These are phyloP conservation scores for Apiotrichum veenhuisii DNA, from an alignment of 1,284 basidiomycete species.

Conservation along the genomic window DNA sequence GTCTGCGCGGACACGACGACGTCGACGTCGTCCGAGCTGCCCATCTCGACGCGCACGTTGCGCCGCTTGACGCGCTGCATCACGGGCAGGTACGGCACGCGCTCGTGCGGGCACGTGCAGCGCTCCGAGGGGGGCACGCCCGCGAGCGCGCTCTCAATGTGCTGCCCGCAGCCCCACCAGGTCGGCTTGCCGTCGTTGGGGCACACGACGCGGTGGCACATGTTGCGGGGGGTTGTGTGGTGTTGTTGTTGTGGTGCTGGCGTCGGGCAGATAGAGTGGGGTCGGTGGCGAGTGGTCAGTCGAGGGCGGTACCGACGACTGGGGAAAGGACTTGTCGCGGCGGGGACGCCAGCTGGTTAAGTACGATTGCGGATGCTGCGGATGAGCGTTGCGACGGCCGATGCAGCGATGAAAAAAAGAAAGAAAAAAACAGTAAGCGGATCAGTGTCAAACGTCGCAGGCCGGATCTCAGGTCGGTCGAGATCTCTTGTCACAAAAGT, in stretches of 20 bases:
- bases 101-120: conserved; percentile 44
- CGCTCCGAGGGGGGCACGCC: conserved; percentile 34
- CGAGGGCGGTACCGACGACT: no score
- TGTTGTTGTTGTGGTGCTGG: not conserved
- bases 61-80: conserved; percentile 36
- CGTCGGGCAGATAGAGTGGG: not conserved
- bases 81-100: conserved; percentile 32
- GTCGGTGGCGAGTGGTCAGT: not conserved
- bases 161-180: conserved; percentile 2
- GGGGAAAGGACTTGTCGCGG: no score
- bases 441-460: no score
- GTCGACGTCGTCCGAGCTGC: not conserved
- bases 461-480: no score
- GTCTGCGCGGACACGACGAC: not conserved
- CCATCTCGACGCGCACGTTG: not conserved
- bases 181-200: conserved; percentile 3
- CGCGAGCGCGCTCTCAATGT: conserved; percentile 26
- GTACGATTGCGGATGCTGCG: no score
- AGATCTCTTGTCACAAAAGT: no score
- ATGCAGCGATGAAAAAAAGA: not conserved
- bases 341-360: no score
- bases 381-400: no score
- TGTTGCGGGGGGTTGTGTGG: not conserved
- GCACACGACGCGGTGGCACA: conserved; percentile 1
- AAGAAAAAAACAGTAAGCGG: no score